Conservation (phyloP, 371 early-diverging fungal genomes). For the Smittium mucronatum region DNA sequence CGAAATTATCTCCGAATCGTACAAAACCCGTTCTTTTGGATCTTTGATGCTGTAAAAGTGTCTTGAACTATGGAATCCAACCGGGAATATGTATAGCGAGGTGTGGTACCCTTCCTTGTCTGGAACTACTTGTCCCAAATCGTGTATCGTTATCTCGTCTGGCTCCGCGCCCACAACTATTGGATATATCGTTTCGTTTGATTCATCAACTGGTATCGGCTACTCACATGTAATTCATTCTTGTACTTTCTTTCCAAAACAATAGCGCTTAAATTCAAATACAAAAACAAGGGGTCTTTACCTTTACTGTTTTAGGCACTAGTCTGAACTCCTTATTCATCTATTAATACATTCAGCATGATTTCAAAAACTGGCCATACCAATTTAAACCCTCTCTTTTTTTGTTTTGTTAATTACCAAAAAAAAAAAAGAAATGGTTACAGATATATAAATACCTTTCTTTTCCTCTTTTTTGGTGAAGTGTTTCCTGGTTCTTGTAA, state of each 20-base stretch:
- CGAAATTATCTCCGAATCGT: constrained; percentile 67
- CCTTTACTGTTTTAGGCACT: constrained; percentile 10
- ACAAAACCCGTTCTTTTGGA: constrained; percentile 49
- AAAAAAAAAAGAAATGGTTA: too few relatives aligned
- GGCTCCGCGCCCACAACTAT: constrained; percentile 41
- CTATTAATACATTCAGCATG: neutral
- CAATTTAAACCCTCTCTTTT: neutral
- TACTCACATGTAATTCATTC: constrained; percentile 26
- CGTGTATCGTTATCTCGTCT: constrained; percentile 40
- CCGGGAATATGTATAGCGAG: constrained; percentile 84
- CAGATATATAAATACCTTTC: too few relatives aligned
- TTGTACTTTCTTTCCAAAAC: constrained; percentile 11
- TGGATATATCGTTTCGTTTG: constrained; percentile 37
- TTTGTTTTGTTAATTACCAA: neutral
- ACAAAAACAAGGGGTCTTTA: constrained; percentile 6
- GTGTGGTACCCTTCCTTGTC: constrained; percentile 77
- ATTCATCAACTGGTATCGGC: constrained; percentile 28
- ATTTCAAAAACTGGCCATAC: neutral
- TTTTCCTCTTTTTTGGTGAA: neutral
- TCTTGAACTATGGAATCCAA: constrained; percentile 59
- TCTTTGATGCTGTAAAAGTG: constrained; percentile 67
- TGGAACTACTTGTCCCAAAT: constrained; percentile 56
- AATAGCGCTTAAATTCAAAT: constrained; percentile 16
- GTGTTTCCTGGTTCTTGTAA: neutral
- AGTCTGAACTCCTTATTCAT: constrained; percentile 11